Conservation (phyloP, 164 flowering plant genomes). For the Annona cherimola region DNA sequence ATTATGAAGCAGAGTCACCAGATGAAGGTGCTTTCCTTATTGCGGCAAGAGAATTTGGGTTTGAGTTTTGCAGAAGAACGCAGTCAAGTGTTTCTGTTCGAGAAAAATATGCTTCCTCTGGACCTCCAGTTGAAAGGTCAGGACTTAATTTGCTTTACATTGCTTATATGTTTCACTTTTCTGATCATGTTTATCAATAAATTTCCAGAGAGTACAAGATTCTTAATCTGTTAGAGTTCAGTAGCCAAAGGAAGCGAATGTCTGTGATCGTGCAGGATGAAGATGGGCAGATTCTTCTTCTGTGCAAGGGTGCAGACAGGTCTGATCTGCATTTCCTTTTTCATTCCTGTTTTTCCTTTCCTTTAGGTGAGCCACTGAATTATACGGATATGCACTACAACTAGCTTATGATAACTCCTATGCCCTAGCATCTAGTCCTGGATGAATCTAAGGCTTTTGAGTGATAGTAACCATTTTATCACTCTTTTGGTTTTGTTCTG, state of each 20-base stretch:
- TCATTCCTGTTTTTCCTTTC: background rate
- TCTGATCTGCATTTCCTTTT: slow-evolving; percentile 26
- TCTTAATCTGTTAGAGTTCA: slow-evolving; percentile 77
- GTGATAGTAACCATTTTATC: background rate
- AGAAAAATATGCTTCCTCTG: slow-evolving; percentile 56
- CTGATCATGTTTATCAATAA: slow-evolving; percentile 2
- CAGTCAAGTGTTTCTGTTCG: slow-evolving; percentile 69
- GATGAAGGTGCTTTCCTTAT: slow-evolving; percentile 97
- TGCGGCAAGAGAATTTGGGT: slow-evolving; percentile 98
- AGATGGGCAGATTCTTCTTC: slow-evolving; percentile 72
- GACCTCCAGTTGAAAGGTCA: slow-evolving; percentile 68
- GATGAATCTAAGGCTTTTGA: background rate
- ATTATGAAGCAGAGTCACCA: slow-evolving; percentile 96
- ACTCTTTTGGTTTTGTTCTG: background rate
- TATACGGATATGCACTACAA: background rate
- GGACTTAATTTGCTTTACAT: slow-evolving; percentile 3
- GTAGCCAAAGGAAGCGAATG: slow-evolving; percentile 96
- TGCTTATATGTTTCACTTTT: slow-evolving; percentile 1
- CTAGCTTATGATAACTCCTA: background rate
- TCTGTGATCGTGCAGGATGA: slow-evolving; percentile 80
- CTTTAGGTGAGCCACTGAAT: background rate
- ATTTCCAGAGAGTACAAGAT: slow-evolving; percentile 77
- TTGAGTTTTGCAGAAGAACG: slow-evolving; percentile 85
- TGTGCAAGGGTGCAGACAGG: slow-evolving; percentile 99
- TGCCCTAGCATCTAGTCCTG: background rate